Conservation (phyloP, 371 early-diverging fungal genomes). For the Batkoa obscura region DNA sequence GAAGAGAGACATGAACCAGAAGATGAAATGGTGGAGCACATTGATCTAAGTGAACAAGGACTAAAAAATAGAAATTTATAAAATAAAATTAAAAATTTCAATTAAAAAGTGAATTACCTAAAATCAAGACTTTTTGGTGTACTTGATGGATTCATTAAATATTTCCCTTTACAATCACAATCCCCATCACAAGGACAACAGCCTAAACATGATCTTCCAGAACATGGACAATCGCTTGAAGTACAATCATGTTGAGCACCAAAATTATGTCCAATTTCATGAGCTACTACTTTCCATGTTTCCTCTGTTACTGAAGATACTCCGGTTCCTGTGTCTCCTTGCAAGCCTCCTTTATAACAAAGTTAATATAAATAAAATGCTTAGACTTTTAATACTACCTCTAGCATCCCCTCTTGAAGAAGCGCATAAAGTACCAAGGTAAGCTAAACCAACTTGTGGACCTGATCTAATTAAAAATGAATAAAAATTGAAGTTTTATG, state of each 20-base stretch:
- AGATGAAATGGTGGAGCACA: conserved; percentile 35
- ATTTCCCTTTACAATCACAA: conserved; percentile 44
- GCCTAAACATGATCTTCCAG: conserved; percentile 24
- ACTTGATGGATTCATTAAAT: conserved; percentile 70
- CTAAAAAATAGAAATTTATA: conserved; percentile 26
- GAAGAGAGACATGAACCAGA: conserved; percentile 37
- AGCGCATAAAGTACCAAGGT: conserved; percentile 64
- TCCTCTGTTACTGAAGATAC: conserved; percentile 66
- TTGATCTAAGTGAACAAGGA: conserved; percentile 50
- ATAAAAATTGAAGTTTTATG: neutral
- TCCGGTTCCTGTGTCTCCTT: conserved; percentile 62
- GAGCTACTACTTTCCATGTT: conserved; percentile 92
- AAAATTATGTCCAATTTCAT: conserved; percentile 86
- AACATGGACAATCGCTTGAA: conserved; percentile 11
- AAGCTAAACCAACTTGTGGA: conserved; percentile 81
- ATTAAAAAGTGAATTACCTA: conserved; percentile 6
- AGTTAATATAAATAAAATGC: conserved; percentile 1
- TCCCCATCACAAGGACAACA: conserved; percentile 32
- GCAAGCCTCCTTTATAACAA: conserved; percentile 8
- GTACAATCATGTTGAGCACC: conserved; percentile 31
- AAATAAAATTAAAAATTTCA: neutral
- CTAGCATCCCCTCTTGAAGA: conserved; percentile 17
- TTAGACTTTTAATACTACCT: conserved; percentile 14
- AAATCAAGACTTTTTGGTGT: conserved; percentile 33
- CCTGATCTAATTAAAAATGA: conserved; percentile 30